Evolutionary conservation across 371 early-diverging fungal genomes (phyloP).

Genomic region (Saksenaea vasiformis): DNA sequence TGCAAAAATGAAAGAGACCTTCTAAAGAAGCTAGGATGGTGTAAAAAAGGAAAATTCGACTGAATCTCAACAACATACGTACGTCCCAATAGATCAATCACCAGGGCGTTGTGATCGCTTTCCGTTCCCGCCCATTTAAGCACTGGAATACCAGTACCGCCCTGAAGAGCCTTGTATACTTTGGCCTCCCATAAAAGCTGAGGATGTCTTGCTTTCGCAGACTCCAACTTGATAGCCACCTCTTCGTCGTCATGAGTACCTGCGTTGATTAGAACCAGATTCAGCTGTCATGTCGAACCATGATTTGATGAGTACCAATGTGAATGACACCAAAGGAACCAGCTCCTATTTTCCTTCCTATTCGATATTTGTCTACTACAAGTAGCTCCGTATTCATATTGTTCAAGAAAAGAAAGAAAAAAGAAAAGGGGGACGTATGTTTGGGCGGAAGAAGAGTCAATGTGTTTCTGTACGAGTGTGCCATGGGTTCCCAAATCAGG

Average conservation of each 20-base stretch:
- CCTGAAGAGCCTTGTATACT: slow-evolving; percentile 92
- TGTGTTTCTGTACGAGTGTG: neutral
- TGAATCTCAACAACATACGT: no score
- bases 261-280: no score
- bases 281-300: neutral
- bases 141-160: slow-evolving; percentile 96
- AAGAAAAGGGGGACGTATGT: neutral
- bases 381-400: neutral
- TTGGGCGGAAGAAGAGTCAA: neutral
- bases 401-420: neutral
- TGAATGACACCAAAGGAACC: neutral
- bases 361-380: neutral
- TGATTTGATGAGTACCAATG: neutral
- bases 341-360: neutral
- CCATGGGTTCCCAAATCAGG: neutral
- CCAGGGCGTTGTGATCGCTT: slow-evolving; percentile 94
- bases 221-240: slow-evolving; percentile 96
- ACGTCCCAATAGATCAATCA: slow-evolving; percentile 98
- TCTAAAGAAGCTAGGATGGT: slow-evolving; percentile 75
- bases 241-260: slow-evolving; percentile 40
- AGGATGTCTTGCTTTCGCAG: slow-evolving; percentile 90
- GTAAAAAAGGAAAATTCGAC: no score
- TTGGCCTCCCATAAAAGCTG: slow-evolving; percentile 97
- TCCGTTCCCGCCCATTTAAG: slow-evolving; percentile 93
- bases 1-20: slow-evolving; percentile 98